phyloP scores from a whole-genome alignment of 371 early-diverging fungal species.

The Circinella minor region DNA sequence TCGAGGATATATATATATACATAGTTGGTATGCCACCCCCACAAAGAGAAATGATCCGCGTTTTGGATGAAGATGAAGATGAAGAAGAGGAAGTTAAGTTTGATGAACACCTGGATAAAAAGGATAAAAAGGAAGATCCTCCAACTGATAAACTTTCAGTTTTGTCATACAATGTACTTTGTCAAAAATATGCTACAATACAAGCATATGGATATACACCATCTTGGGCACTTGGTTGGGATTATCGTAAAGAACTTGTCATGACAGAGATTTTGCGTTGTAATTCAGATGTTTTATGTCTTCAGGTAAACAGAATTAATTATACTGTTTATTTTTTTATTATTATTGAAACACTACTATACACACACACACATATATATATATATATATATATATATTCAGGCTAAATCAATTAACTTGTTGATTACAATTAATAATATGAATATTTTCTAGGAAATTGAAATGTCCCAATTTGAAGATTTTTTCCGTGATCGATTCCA shows the following conservation, averaged over 20 bases:
- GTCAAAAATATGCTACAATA: constrained; percentile 89
- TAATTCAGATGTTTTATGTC: constrained; percentile 93
- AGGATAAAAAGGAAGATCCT: not conserved
- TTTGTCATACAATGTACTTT: constrained; percentile 95
- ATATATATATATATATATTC: too few relatives aligned
- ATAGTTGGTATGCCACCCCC: constrained; percentile 82
- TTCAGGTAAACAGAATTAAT: constrained; percentile 76
- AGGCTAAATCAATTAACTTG: too few relatives aligned
- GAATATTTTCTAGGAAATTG: constrained; percentile 4
- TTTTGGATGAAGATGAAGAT: constrained; percentile 17
- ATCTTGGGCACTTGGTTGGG: constrained; percentile 96
- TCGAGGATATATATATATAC: constrained; percentile 12
- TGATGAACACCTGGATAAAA: too few relatives aligned
- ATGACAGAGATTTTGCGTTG: constrained; percentile 87
- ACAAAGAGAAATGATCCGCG: constrained; percentile 90
- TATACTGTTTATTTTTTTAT: too few relatives aligned
- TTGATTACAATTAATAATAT: too few relatives aligned
- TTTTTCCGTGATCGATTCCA: constrained; percentile 79
- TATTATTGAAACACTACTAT: too few relatives aligned
- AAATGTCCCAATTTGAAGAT: constrained; percentile 74
- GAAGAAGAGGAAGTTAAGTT: not conserved
- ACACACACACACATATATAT: too few relatives aligned
- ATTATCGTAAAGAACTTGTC: constrained; percentile 92
- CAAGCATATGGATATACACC: constrained; percentile 96
- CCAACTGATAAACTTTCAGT: constrained; percentile 77